Percentiles rank a stretch among this genome's conserved stretches.
phyloP scores from a whole-genome alignment of 306 rosid genomes.

The Prosopis cineraria region DNA sequence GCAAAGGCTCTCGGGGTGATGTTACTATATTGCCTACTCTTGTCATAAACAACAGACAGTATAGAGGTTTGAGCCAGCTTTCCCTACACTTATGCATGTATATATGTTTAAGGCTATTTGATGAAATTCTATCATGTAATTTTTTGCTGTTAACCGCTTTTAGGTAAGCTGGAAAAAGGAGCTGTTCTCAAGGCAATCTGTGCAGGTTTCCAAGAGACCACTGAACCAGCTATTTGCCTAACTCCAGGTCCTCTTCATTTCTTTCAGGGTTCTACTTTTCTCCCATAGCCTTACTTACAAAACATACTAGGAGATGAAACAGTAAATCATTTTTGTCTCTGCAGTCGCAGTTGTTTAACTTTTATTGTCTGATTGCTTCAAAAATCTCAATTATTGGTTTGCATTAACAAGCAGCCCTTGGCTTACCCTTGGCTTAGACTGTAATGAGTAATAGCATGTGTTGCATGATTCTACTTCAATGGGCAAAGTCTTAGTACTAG shows the following conservation, averaged over 20 bases:
- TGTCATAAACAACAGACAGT: conserved; percentile 88
- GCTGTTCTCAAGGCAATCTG: conserved; percentile 94
- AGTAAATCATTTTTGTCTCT: not conserved
- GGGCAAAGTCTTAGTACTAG: not conserved
- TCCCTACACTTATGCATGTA: not conserved
- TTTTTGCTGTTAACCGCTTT: conserved; percentile 3
- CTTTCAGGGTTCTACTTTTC: conserved; percentile 28
- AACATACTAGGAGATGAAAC: conserved; percentile 9
- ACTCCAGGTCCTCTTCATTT: conserved; percentile 59
- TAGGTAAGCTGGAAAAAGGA: conserved; percentile 83
- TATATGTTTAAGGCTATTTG: not conserved
- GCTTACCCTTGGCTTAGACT: conserved; percentile 9
- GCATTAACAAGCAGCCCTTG: conserved; percentile 16
- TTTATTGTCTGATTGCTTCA: not conserved
- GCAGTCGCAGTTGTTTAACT: not conserved
- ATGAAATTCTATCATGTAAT: not conserved
- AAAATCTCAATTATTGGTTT: not conserved
- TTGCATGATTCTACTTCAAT: not conserved
- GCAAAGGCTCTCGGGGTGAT: conserved; percentile 87
- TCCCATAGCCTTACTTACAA: not conserved
- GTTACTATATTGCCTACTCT: conserved; percentile 95
- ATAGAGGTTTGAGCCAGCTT: conserved; percentile 68
- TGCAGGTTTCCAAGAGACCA: conserved; percentile 88
- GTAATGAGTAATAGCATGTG: not conserved
- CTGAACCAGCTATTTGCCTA: conserved; percentile 91